Evolutionary conservation across 352 stramenopile species (phyloP).

Genomic region (Phytopythium litorale): DNA sequence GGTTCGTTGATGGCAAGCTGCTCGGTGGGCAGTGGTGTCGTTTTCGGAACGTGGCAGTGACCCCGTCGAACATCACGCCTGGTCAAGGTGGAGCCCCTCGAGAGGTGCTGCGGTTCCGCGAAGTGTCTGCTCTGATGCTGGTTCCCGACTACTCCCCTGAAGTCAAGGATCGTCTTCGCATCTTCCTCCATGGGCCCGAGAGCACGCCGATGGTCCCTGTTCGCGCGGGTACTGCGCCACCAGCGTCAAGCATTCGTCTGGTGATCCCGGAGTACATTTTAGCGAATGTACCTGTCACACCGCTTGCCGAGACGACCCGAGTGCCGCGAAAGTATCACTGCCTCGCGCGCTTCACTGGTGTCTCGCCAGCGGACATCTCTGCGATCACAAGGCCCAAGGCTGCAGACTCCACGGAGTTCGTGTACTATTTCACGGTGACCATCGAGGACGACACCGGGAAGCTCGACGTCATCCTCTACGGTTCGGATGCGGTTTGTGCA

Average conservation of each 20-base stretch:
- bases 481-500: slow-evolving; percentile 57
- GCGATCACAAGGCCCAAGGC: slow-evolving; percentile 49
- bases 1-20: slow-evolving; percentile 35
- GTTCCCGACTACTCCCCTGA: slow-evolving; percentile 41
- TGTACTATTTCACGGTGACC: slow-evolving; percentile 71
- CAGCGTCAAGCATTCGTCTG: slow-evolving; percentile 11
- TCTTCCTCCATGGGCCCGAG: not conserved
- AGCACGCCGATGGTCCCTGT: too few relatives aligned
- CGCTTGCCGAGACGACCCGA: slow-evolving; percentile 22
- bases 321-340: slow-evolving; percentile 70
- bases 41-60: slow-evolving; percentile 66
- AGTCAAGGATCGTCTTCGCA: slow-evolving; percentile 22
- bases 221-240: too few relatives aligned
- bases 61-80: slow-evolving; percentile 22
- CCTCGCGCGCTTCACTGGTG: slow-evolving; percentile 28
- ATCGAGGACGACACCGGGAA: slow-evolving; percentile 41
- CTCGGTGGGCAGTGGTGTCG: slow-evolving; percentile 45
- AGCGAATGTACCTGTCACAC: slow-evolving; percentile 39
- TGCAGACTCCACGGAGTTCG: slow-evolving; percentile 17
- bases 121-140: slow-evolving; percentile 65
- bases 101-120: slow-evolving; percentile 52
- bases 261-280: slow-evolving; percentile 44
- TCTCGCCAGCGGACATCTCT: slow-evolving; percentile 47
- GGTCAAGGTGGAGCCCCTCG: not conserved
- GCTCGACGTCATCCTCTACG: slow-evolving; percentile 67